Evolutionary conservation across 257 asterid genomes (phyloP).

Genomic region (Nicotiana tabacum): DNA sequence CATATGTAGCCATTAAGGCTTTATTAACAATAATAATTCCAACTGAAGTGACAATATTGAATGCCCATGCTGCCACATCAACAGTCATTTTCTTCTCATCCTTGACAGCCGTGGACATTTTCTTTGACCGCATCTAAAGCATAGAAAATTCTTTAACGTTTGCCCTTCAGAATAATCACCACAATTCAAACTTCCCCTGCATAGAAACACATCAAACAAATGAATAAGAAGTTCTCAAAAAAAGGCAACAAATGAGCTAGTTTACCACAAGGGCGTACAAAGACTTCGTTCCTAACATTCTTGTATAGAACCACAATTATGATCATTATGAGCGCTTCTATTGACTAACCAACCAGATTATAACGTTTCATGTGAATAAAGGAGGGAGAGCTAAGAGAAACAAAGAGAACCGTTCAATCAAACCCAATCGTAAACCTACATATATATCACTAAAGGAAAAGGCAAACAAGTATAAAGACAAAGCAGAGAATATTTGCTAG

Average conservation of each 20-base stretch:
- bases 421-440: neutral
- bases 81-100: slow-evolving; percentile 42
- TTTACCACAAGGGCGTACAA: neutral
- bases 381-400: neutral
- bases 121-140: slow-evolving; percentile 24
- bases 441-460: neutral
- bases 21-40: slow-evolving; percentile 61
- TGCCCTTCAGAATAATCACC: neutral
- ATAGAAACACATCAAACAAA: neutral
- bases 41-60: slow-evolving; percentile 62
- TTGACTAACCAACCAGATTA: neutral
- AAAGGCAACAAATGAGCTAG: neutral
- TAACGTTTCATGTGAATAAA: neutral
- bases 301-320: neutral
- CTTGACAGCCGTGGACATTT: slow-evolving; percentile 43
- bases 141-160: neutral
- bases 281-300: neutral
- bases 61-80: slow-evolving; percentile 59
- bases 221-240: neutral
- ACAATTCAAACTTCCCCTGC: slow-evolving; percentile 8
- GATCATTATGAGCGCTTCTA: neutral
- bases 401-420: neutral
- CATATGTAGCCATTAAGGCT: slow-evolving; percentile 60
- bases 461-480: neutral
- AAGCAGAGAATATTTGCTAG: neutral